Evolutionary conservation across 345 rosid species (phyloP).

Genomic region (Ceriops decandra): DNA sequence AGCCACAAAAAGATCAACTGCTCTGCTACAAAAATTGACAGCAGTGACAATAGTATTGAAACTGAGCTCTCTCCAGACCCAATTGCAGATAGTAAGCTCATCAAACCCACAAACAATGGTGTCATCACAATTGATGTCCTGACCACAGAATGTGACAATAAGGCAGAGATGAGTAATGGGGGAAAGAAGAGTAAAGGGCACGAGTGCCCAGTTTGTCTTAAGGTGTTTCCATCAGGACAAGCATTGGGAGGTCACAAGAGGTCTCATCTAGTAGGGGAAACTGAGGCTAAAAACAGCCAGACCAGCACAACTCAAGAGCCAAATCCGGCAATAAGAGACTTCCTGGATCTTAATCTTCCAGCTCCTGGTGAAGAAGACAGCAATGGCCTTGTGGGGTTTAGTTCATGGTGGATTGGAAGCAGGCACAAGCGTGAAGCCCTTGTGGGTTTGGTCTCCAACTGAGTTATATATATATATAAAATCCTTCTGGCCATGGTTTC

Average conservation of each 20-base stretch:
- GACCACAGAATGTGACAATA: conserved; percentile 15
- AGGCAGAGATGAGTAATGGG: conserved; percentile 19
- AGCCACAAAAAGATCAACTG: conserved; percentile 55
- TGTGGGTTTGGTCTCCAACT: conserved; percentile 40
- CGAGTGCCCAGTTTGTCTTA: conserved; percentile 59
- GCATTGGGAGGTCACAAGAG: conserved; percentile 90
- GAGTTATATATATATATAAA: conserved; percentile 7
- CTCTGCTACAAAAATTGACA: conserved; percentile 29
- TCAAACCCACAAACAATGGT: conserved; percentile 16
- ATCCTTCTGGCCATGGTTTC: conserved; percentile 6
- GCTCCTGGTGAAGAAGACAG: conserved; percentile 50
- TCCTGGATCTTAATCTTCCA: conserved; percentile 55
- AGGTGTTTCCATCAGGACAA: conserved; percentile 70
- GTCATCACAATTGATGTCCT: conserved; percentile 6
- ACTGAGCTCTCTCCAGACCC: conserved; percentile 24
- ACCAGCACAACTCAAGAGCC: conserved; percentile 17
- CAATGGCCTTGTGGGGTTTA: conserved; percentile 35
- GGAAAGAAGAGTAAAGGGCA: conserved; percentile 38
- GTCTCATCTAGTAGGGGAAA: conserved; percentile 39
- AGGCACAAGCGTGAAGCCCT: conserved; percentile 40
- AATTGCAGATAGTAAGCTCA: conserved; percentile 15
- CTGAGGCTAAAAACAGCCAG: conserved; percentile 20
- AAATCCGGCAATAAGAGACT: conserved; percentile 26
- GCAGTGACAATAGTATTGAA: conserved; percentile 33
- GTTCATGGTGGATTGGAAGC: conserved; percentile 54